These are phyloP conservation scores for Sanguinoderma infundibulare DNA, from an alignment of 1,284 basidiomycete genomes.

Conservation along the genomic window DNA sequence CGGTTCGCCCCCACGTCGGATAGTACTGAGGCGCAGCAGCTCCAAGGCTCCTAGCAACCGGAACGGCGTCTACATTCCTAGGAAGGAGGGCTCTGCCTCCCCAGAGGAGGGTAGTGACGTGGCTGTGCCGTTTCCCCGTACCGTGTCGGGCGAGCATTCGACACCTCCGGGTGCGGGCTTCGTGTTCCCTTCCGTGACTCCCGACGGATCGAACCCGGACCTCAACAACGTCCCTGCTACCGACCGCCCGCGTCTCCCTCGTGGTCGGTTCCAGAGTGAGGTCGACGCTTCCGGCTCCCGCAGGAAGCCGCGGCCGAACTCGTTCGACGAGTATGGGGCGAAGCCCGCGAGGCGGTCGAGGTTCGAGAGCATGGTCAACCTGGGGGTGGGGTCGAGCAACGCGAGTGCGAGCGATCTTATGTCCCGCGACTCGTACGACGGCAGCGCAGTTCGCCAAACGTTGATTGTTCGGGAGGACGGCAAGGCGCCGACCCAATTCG, in stretches of 20 bases:
- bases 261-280: conserved; percentile 74
- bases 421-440: conserved; percentile 62
- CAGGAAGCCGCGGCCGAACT: conserved; percentile 62
- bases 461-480: conserved; percentile 85
- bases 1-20: conserved; percentile 44
- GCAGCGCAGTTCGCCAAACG: conserved; percentile 70
- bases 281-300: conserved; percentile 57
- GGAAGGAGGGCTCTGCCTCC: conserved; percentile 34
- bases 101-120: conserved; percentile 36
- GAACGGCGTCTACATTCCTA: conserved; percentile 54
- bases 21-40: conserved; percentile 60
- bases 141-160: conserved; percentile 52
- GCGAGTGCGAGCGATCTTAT: conserved; percentile 69
- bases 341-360: conserved; percentile 52
- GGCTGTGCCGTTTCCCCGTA: conserved; percentile 65
- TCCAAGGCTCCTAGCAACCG: conserved; percentile 52
- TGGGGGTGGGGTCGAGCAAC: conserved; percentile 54
- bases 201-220: conserved; percentile 27
- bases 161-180: conserved; percentile 41
- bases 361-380: conserved; percentile 72
- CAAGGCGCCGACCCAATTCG: conserved; percentile 81
- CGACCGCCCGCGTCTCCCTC: conserved; percentile 52
- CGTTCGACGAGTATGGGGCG: conserved; percentile 67
- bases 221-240: conserved; percentile 19
- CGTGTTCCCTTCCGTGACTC: conserved; percentile 34